Conservation (phyloP, 1,139 yeast species). For the Eremothecium sinecaudum region DNA sequence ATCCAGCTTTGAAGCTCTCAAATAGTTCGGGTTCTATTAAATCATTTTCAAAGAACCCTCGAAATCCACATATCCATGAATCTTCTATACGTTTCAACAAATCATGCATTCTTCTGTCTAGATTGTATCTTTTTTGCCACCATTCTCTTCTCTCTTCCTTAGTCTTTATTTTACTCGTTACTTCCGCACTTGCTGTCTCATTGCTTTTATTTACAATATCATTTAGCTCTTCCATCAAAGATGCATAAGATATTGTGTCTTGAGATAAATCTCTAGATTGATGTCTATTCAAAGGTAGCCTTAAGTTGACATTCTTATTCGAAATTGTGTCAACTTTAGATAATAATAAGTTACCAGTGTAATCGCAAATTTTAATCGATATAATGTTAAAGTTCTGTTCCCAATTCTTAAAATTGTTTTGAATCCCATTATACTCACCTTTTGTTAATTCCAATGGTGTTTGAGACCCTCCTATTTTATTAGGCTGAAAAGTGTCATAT, state of each 20-base stretch:
- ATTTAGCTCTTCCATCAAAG: constrained; percentile 39
- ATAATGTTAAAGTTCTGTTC: constrained; percentile 44
- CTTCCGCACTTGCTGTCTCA: constrained; percentile 44
- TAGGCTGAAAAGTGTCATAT: constrained; percentile 12
- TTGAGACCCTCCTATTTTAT: constrained; percentile 11
- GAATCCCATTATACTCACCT: constrained; percentile 10
- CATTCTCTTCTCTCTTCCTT: constrained; percentile 58
- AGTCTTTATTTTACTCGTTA: constrained; percentile 40
- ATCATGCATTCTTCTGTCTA: constrained; percentile 48
- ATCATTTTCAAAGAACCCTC: constrained; percentile 44
- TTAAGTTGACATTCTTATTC: constrained; percentile 39
- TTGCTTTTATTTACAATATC: constrained; percentile 53
- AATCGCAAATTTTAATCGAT: constrained; percentile 52
- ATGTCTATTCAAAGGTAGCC: constrained; percentile 53
- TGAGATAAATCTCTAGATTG: constrained; percentile 40
- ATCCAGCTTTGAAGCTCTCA: constrained; percentile 33
- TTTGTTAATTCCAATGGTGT: constrained; percentile 5
- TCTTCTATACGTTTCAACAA: constrained; percentile 53
- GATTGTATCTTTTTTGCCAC: constrained; percentile 63
- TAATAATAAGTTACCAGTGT: constrained; percentile 49
- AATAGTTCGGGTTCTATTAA: constrained; percentile 29
- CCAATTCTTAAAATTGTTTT: constrained; percentile 8
- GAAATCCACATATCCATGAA: constrained; percentile 77
- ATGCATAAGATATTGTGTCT: constrained; percentile 37
- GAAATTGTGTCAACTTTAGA: constrained; percentile 35